Evolutionary conservation across 2,329 filamentous ascomycete species (phyloP), one percentile per base, ranked within the genome.

Genomic region (Penicillium sp.): DNA sequence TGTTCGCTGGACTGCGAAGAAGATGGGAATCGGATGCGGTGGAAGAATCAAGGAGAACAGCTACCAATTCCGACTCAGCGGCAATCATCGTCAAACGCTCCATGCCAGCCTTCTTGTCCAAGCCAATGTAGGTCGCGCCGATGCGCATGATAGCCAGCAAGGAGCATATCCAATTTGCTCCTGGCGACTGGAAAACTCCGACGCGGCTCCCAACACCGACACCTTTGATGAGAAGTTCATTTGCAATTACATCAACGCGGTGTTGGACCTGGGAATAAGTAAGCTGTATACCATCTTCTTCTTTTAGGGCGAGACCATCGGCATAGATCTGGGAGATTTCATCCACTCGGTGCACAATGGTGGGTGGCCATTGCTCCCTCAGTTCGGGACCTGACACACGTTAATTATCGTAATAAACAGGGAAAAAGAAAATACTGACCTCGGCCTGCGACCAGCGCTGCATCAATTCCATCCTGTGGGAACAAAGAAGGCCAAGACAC

Each of bases 171-270:
- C 59, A 65, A 31, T 65, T 56, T 7, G 48, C 24, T 24, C 50
- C 55, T 0, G 78, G 66, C 4, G 74, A 45, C 33, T 74, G 70
- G 44, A 76, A 73, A 2, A 81, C 74, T 0, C 58, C 69, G 2
- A 81, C 68, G 0, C 49, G 46, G 9, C 60, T 61, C 0, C 63
- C 68, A 1, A 22, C 4, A 1, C 48, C 45, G 5, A 62, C 48
- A 1, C 56, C 62, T 1, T 31, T 45, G 2, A 24, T 50, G 5
- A 50, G 5, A 5, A 78, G 51, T 1, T 63, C 56, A 5, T 53
- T 55, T 11, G 69, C 63, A 36, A 79, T 76, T 5, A 52, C 50
- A 8, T 74, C 48, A 10, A 72, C 63, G 2, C 69, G 69, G 6
- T 54, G 14, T 10, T 50, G 56, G 60, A 79, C 62, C 3, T 68